Evolutionary conservation across 148 eudicot genomes (phyloP).

Genomic region (Spergularia bocconei): DNA sequence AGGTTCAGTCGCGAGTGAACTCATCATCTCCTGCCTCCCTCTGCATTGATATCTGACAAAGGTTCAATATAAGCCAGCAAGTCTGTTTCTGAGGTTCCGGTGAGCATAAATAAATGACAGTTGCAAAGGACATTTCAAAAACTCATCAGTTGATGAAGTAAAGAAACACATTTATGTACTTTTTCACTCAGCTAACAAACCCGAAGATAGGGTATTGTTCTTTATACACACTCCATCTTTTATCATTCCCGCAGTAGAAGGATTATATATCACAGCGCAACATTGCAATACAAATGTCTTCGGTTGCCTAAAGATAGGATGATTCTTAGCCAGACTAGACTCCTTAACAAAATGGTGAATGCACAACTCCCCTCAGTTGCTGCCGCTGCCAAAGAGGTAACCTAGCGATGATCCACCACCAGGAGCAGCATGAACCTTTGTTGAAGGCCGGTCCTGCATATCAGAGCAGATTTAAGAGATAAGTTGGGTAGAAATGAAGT

Average conservation of each 20-base stretch:
- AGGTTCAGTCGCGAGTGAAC: no score
- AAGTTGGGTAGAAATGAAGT: not conserved
- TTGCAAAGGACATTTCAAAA: no score
- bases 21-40: no score
- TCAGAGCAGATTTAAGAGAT: not conserved
- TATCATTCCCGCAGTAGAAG: not conserved
- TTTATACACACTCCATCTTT: conserved; percentile 3
- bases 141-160: not conserved
- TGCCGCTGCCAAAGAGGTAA: conserved; percentile 42
- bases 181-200: not conserved
- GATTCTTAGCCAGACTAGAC: not conserved
- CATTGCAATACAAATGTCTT: conserved; percentile 5
- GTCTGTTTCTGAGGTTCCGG: no score
- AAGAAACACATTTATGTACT: not conserved
- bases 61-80: no score
- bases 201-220: not conserved
- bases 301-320: not conserved
- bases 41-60: no score
- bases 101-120: no score
- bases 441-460: conserved; percentile 40
- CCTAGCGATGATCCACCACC: conserved; percentile 46
- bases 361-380: not conserved
- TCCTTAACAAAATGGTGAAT: not conserved
- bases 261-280: not conserved
- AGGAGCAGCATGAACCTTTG: conserved; percentile 48